Evolutionary conservation across 768 basidiomycete species (phyloP), one percentile per base, ranked within the genome.

Genomic region (Tricholoma flavovirens): DNA sequence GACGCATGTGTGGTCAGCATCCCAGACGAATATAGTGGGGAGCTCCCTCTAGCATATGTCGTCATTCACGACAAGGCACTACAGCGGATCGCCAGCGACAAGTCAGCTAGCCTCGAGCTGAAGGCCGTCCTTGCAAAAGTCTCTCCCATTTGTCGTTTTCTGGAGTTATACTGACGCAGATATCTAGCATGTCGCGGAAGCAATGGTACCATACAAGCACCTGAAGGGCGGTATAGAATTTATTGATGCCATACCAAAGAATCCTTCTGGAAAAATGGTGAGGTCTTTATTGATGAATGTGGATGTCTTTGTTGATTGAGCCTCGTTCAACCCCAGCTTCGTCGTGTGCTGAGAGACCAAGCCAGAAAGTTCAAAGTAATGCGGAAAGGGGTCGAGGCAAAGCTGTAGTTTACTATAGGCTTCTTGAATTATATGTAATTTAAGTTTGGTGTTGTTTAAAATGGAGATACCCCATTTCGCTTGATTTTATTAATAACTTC

Each of bases 1-100:
- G 86, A 86, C 62, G 74, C 74, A 1, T 85, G 86, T 60, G 83
- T 87, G 7, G 84, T 90, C 6, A 80, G 86, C 4, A 65, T 88
- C 17, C 77, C 77, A 1, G 86, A 91, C 61, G 88, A 90, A 21
- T 89, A 86, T 65, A 86, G 79, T 56, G 88, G 89, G 15, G 88
- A 92, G 65, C 61, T 88, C 10, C 88, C 90, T 0, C 63, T 87
- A 53, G 88, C 89, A 7, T 90, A 81, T 65, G 72, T 90, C 21
- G 85, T 85, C 3, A 75, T 83, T 15, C 70, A 71, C 46, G 72
- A 73, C 12, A 70, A 75, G 4, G 71, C 73, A 9, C 65, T 66
- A 35, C 71, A 76, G 45, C 69, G 72, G 29, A 69, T 75, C 19
- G 58, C 67, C 38, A 65, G 66, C 33, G 65, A 74, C 32, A 60